Percentiles rank a stretch among this genome's conserved stretches.
Conservation (phyloP, 257 asterid species). For the Salvia hispanica region DNA sequence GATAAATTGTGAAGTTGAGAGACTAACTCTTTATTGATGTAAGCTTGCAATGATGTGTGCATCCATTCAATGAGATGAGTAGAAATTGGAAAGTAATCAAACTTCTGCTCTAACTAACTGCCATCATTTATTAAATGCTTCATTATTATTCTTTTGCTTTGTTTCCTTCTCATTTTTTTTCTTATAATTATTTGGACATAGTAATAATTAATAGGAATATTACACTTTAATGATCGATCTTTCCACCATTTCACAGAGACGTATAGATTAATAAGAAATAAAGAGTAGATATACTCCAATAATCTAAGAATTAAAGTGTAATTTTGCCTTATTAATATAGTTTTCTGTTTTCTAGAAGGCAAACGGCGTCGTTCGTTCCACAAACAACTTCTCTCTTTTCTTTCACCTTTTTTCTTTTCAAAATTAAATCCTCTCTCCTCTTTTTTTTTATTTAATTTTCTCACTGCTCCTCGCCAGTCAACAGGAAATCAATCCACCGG, state of each 20-base stretch:
- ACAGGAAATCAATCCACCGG: slow-evolving; percentile 43
- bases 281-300: too few relatives aligned
- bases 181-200: too few relatives aligned
- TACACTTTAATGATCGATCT: too few relatives aligned
- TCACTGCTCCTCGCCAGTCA: slow-evolving; percentile 32
- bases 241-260: too few relatives aligned
- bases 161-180: too few relatives aligned
- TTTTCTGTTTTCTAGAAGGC: slow-evolving; percentile 17
- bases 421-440: slow-evolving; percentile 27
- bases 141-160: too few relatives aligned
- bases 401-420: slow-evolving; percentile 7
- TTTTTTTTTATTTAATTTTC: slow-evolving; percentile 8
- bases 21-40: neutral
- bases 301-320: too few relatives aligned
- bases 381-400: slow-evolving; percentile 27
- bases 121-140: too few relatives aligned
- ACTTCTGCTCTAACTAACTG: too few relatives aligned
- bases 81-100: slow-evolving; percentile 12
- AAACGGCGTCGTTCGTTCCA: slow-evolving; percentile 40
- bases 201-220: too few relatives aligned
- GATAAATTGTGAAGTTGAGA: slow-evolving; percentile 2
- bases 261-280: too few relatives aligned
- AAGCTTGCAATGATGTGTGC: slow-evolving; percentile 31
- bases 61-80: slow-evolving; percentile 11
- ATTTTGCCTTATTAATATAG: neutral